These are phyloP conservation scores for Cystobasidium tubakii DNA, from an alignment of 768 basidiomycete genomes.

Conservation along the genomic window DNA sequence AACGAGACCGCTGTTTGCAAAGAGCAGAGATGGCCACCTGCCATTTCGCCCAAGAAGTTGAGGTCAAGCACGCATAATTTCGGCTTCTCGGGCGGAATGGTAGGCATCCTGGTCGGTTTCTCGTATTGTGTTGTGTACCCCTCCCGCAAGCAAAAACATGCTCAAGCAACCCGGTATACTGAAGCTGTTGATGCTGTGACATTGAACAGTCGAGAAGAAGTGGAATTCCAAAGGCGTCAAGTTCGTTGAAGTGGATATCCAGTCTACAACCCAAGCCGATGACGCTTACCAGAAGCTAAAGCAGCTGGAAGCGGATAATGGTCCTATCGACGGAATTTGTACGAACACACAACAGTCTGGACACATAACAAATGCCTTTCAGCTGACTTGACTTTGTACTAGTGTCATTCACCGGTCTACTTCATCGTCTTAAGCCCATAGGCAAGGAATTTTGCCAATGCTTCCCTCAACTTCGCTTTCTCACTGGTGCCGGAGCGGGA, in stretches of 20 bases:
- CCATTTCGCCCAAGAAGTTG: too few relatives aligned
- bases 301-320: slow-evolving; percentile 8
- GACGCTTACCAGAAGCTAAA: slow-evolving; percentile 1
- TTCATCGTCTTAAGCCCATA: slow-evolving; percentile 21
- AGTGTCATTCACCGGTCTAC: not conserved
- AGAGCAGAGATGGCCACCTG: too few relatives aligned
- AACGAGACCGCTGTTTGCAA: too few relatives aligned
- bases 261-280: not conserved
- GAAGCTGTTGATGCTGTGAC: too few relatives aligned
- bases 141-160: too few relatives aligned
- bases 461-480: slow-evolving; percentile 9
- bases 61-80: too few relatives aligned
- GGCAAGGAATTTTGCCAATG: slow-evolving; percentile 11
- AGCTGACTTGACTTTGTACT: not conserved
- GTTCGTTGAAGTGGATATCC: not conserved
- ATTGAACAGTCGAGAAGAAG: slow-evolving; percentile 11
- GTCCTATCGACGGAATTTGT: slow-evolving; percentile 16
- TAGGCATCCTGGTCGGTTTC: too few relatives aligned
- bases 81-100: too few relatives aligned
- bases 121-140: too few relatives aligned
- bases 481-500: slow-evolving; percentile 23
- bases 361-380: too few relatives aligned
- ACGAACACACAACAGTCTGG: not conserved
- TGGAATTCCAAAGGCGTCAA: slow-evolving; percentile 16
- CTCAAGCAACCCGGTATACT: not conserved